phyloP scores from a whole-genome alignment of 2,329 filamentous ascomycete species.

The Cordyceps fumosorosea region DNA sequence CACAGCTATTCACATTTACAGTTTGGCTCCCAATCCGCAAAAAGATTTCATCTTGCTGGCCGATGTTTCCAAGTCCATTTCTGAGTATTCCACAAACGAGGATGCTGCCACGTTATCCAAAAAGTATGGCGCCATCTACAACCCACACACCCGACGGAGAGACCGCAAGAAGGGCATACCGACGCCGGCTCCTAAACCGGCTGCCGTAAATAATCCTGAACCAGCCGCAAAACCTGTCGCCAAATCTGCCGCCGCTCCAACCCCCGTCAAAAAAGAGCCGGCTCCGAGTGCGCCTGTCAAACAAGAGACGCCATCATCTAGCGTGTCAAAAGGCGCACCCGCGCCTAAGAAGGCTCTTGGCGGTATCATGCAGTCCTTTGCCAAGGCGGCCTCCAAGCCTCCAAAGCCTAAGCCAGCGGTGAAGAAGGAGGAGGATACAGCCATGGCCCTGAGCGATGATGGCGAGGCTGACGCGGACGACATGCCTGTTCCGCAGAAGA shows the following conservation, averaged over 20 bases:
- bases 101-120: constrained; percentile 53
- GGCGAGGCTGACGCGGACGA: constrained; percentile 35
- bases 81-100: constrained; percentile 47
- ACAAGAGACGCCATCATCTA: constrained; percentile 21
- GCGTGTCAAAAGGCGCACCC: constrained; percentile 24
- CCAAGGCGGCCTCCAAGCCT: constrained; percentile 45
- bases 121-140: constrained; percentile 68
- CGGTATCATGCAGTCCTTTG: constrained; percentile 73
- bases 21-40: constrained; percentile 63
- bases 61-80: constrained; percentile 60
- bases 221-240: constrained; percentile 17
- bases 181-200: constrained; percentile 16
- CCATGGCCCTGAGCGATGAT: constrained; percentile 32
- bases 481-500: constrained; percentile 22
- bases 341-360: constrained; percentile 49
- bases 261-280: neutral
- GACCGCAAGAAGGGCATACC: constrained; percentile 32
- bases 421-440: constrained; percentile 24
- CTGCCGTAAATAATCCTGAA: constrained; percentile 26
- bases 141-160: constrained; percentile 55
- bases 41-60: constrained; percentile 65
- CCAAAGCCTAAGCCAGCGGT: constrained; percentile 42
- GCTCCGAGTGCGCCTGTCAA: constrained; percentile 14
- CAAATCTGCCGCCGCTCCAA: constrained; percentile 16
- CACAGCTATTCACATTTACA: constrained; percentile 79